Base-by-base conservation (phyloP, 257 asterid genomes). In the Solanum corneliomulleri region DNA sequence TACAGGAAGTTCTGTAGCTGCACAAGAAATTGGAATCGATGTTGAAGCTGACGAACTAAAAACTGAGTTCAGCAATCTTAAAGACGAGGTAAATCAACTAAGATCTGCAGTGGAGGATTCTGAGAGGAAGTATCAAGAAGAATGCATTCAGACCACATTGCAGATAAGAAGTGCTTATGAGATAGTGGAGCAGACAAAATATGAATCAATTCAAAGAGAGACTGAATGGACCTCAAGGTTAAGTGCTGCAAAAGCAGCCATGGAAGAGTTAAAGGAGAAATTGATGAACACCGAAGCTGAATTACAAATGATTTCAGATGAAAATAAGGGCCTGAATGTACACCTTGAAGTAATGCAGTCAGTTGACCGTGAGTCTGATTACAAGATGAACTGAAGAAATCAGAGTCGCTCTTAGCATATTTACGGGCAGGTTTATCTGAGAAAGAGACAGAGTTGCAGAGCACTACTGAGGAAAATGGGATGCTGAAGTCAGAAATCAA, bases 151-250 rank as follows among this genome's bases (percentile, higher is more conserved):
- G 85, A 94, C 93, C 89, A 92, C 93, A 5, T 80, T 92, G 93
- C 93, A 94, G 92, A 91, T 97, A n/a, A 90, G 91, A 86, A 91
- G 89, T 25, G 95, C 98, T 9, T 91, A 88, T 69, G 98, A 94
- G 85, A 86, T 92, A 49, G 92, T 90, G 88, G 98, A 94, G 90
- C 92, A 66, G 45, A 86, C 92, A 13, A 92, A 93, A 86, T 85
- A 93, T 1, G 93, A 91, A 64, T 92, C 93, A 0, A 70, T 71
- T 44, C 88, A 83, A 82, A 91, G 91, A 83, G 96, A 93, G 87
- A 90, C 96, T 9, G 96, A 92, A 85, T 56, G 94, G 88, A 94
- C 91, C 89, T 94, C 91, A 3, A 91, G 86, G 84, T 58, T 93
- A 44, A 87, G 87, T 76, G 87, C 87, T 83, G 93, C 94, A n/a